These are phyloP conservation scores for Boletus eberwhitei DNA, from an alignment of 768 basidiomycete genomes.

Conservation along the genomic window DNA sequence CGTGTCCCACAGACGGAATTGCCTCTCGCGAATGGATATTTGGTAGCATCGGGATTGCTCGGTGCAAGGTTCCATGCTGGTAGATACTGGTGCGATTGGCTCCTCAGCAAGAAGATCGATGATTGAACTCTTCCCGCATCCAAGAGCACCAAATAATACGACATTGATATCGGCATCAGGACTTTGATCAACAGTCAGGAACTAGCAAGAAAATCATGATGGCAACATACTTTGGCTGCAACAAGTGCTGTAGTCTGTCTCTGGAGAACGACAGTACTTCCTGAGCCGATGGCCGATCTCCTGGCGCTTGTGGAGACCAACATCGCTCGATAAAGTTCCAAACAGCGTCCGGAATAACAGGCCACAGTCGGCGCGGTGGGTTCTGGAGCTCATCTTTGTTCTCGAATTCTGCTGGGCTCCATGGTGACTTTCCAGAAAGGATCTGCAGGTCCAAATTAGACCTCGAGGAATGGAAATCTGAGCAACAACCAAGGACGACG, in stretches of 20 bases:
- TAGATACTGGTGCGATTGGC: conserved; percentile 23
- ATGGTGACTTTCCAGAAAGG: background rate
- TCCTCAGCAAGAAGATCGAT: conserved; percentile 18
- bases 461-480: background rate
- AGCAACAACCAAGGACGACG: background rate
- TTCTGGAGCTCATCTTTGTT: background rate
- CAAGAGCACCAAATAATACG: conserved; percentile 15
- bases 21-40: background rate
- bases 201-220: background rate
- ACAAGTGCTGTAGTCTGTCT: background rate
- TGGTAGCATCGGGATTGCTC: conserved; percentile 9
- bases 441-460: background rate
- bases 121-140: conserved; percentile 20
- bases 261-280: background rate
- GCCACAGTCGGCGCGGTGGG: background rate
- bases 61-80: conserved; percentile 30
- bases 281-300: background rate
- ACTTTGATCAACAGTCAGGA: background rate
- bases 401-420: background rate
- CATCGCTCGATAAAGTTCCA: conserved; percentile 4
- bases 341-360: background rate
- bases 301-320: conserved; percentile 1
- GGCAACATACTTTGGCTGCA: background rate
- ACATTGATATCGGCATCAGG: conserved; percentile 2
- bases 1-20: conserved; percentile 25